A percentile compares a stretch with the other conserved stretches of the same genome.
These are phyloP conservation scores for Termitomyces sp. DNA, from an alignment of 768 basidiomycete genomes.

Conservation along the genomic window DNA sequence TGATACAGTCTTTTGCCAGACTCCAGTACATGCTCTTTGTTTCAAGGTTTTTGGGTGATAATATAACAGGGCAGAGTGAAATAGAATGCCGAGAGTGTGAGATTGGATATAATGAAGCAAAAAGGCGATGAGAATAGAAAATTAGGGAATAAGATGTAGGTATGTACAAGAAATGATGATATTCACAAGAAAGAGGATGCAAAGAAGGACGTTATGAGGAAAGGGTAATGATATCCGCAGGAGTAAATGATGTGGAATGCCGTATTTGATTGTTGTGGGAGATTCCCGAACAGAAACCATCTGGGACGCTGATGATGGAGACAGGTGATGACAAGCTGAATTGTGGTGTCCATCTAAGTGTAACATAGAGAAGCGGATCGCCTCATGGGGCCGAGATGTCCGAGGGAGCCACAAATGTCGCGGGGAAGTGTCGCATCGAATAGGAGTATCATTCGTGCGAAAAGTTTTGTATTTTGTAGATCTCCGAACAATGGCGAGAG, in stretches of 20 bases:
- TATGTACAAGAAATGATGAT: slow-evolving; percentile 12
- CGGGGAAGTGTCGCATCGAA: background rate
- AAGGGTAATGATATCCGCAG: slow-evolving; percentile 11
- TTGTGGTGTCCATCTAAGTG: slow-evolving; percentile 14
- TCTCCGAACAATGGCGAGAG: slow-evolving; percentile 1
- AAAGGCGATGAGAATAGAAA: slow-evolving; percentile 6
- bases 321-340: slow-evolving; percentile 6
- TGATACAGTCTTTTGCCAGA: slow-evolving; percentile 2
- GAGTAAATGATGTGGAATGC: slow-evolving; percentile 9
- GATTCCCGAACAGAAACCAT: slow-evolving; percentile 2
- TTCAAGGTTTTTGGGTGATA: slow-evolving; percentile 6
- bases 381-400: background rate
- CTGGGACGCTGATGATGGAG: slow-evolving; percentile 5
- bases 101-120: slow-evolving; percentile 15
- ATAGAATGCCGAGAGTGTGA: slow-evolving; percentile 11
- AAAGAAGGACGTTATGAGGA: slow-evolving; percentile 1
- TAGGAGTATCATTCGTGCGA: background rate
- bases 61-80: slow-evolving; percentile 7
- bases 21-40: slow-evolving; percentile 4
- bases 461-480: background rate
- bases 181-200: slow-evolving; percentile 6
- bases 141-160: slow-evolving; percentile 13
- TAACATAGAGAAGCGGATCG: slow-evolving; percentile 8
- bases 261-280: slow-evolving; percentile 8
- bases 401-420: background rate